phyloP scores from a whole-genome alignment of 2,329 filamentous ascomycete species.

The Juglanconis oblonga region DNA sequence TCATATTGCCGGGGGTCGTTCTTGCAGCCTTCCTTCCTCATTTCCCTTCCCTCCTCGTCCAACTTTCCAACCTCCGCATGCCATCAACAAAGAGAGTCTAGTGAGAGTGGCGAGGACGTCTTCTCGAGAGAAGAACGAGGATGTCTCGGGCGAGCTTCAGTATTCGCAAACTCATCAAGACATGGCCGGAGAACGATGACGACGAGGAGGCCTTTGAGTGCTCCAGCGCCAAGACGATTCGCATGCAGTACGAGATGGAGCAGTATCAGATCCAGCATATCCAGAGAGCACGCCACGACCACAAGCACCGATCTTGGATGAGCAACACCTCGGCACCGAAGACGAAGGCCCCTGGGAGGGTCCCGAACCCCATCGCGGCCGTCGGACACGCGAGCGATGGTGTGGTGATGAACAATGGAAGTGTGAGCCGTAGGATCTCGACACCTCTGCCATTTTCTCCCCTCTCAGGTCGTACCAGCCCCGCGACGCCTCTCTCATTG shows the following conservation, averaged over 20 bases:
- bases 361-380: slow-evolving; percentile 35
- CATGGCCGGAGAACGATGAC: slow-evolving; percentile 17
- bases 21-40: neutral
- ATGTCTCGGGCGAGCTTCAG: slow-evolving; percentile 40
- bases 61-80: slow-evolving; percentile 2
- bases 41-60: neutral
- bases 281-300: slow-evolving; percentile 16
- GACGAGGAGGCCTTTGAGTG: slow-evolving; percentile 24
- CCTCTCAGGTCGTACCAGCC: slow-evolving; percentile 3
- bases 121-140: slow-evolving; percentile 4
- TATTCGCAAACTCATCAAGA: slow-evolving; percentile 42
- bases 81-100: neutral
- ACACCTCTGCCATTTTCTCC: slow-evolving; percentile 33
- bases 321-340: slow-evolving; percentile 19
- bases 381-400: slow-evolving; percentile 26
- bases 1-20: slow-evolving; percentile 8
- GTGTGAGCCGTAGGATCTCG: slow-evolving; percentile 26
- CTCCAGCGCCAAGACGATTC: slow-evolving; percentile 18
- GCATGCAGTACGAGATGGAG: slow-evolving; percentile 18
- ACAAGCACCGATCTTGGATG: slow-evolving; percentile 22
- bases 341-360: slow-evolving; percentile 28
- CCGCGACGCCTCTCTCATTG: slow-evolving; percentile 35
- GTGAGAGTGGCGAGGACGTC: slow-evolving; percentile 4
- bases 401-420: slow-evolving; percentile 27
- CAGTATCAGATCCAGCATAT: slow-evolving; percentile 17